Evolutionary conservation across 164 flowering plant genomes (phyloP), one percentile per base, ranked within the genome.

Genomic region (Dillenia turbinata): DNA sequence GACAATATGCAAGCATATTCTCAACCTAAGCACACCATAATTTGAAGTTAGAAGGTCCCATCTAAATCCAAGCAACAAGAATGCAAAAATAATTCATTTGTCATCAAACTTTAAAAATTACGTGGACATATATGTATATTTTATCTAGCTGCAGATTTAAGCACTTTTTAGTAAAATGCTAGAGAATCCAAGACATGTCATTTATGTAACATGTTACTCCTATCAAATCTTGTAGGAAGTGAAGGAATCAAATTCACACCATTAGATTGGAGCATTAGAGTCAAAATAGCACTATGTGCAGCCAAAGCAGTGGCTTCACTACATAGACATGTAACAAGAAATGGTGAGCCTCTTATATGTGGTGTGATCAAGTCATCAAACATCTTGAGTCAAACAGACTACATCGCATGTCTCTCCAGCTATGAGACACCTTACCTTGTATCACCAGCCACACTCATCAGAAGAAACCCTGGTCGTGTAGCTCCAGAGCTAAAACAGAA

Each of bases 331-430:
- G 49, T 52, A 9, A 60, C 64, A 9, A 56, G 47, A 61, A 59
- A 19, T 10, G 75, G 73, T 1, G 58, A 73, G 49, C 16, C 68
- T 15, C 65, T 77, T 9, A 63, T 69, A 7, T 69, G 73, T 40
- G 73, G 77, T 7, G 77, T 73, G 49, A 65, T 73, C 70, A 69
- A 69, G 61, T 44, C 77, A 15, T 73, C 77, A n/a, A 69, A 73
- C 40, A 19, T 73, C 58, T 47, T 73, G 64, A 69, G 69, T 12
- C 47, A 60, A 5, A 53, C 52, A 0, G 76, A 73, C 51, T 73
- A 65, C 69, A 57, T 73, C 2, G 64, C 73, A n/a, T 52, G 73
- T 44, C 59, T 73, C 17, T 52, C 69, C 12, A 55, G 72, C 60
- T 69, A 57, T 52, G 77, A 73, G 54, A 57, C 54, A 3, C 67